Evolutionary conservation across 106 monocot species (phyloP).

Genomic region (Acanthochlamys bracteata): DNA sequence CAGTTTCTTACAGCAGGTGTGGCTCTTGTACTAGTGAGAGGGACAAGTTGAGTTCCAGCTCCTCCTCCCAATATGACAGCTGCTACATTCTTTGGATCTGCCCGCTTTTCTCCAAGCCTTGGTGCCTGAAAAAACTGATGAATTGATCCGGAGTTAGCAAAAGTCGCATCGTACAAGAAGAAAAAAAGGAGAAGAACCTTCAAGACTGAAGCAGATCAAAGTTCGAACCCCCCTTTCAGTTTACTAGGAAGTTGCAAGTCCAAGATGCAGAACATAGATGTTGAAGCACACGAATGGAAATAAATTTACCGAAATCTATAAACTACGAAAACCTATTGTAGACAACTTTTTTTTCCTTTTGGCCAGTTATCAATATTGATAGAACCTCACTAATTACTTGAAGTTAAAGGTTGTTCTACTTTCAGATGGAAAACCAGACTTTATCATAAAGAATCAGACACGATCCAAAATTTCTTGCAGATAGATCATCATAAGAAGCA

Average conservation of each 20-base stretch:
- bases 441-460: background rate
- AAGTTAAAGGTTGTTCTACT: background rate
- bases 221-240: too few relatives aligned
- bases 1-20: conserved; percentile 67
- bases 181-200: background rate
- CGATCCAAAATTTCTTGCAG: background rate
- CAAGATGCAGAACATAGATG: too few relatives aligned
- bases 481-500: background rate
- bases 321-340: background rate
- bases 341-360: too few relatives aligned
- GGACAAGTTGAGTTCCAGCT: conserved; percentile 63
- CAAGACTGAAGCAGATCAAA: too few relatives aligned
- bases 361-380: too few relatives aligned
- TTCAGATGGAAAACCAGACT: too few relatives aligned
- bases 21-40: conserved; percentile 77
- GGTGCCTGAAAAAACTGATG: conserved; percentile 50
- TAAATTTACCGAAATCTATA: too few relatives aligned
- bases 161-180: background rate
- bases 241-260: too few relatives aligned
- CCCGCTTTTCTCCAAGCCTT: conserved; percentile 23
- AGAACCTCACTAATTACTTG: too few relatives aligned
- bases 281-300: too few relatives aligned
- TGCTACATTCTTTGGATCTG: conserved; percentile 64
- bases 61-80: conserved; percentile 87
- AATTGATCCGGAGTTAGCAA: background rate